Evolutionary conservation across 2,329 filamentous ascomycete species (phyloP).

Genomic region (Fusarium nisikadoi): DNA sequence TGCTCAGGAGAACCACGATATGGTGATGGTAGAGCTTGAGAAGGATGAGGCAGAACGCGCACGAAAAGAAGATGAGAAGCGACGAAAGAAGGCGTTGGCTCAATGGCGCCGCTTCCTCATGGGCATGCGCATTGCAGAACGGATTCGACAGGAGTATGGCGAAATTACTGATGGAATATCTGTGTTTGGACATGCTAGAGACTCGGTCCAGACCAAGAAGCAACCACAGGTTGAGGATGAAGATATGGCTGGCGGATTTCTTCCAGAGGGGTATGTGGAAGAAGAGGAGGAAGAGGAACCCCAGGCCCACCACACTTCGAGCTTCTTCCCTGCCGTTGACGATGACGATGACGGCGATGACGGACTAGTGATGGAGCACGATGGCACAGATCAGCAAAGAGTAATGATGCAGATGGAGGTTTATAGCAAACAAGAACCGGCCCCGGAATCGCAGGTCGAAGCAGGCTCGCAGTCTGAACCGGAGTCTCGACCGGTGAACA

Average conservation of each 20-base stretch:
- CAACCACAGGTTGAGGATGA: constrained; percentile 52
- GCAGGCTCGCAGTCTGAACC: background rate
- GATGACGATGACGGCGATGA: constrained; percentile 54
- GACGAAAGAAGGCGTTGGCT: constrained; percentile 75
- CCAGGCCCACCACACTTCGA: constrained; percentile 50
- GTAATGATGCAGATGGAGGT: background rate
- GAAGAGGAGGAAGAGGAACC: constrained; percentile 54
- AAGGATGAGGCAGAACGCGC: constrained; percentile 79
- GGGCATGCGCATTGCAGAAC: constrained; percentile 83
- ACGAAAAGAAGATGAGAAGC: constrained; percentile 85
- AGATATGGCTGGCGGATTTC: constrained; percentile 69
- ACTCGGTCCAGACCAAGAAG: constrained; percentile 18
- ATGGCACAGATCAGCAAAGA: background rate
- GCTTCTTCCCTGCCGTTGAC: constrained; percentile 60
- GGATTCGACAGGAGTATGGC: constrained; percentile 81
- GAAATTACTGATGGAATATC: constrained; percentile 64
- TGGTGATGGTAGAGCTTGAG: constrained; percentile 81
- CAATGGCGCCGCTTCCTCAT: constrained; percentile 90
- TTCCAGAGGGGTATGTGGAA: constrained; percentile 66
- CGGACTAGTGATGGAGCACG: constrained; percentile 50
- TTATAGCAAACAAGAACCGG: background rate
- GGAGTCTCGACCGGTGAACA: background rate
- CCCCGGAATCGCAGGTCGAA: background rate
- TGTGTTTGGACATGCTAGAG: constrained; percentile 63
- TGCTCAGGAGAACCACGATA: constrained; percentile 79